Evolutionary conservation across 1,139 yeast species (phyloP).

Genomic region (Saccharomyces uvarum): DNA sequence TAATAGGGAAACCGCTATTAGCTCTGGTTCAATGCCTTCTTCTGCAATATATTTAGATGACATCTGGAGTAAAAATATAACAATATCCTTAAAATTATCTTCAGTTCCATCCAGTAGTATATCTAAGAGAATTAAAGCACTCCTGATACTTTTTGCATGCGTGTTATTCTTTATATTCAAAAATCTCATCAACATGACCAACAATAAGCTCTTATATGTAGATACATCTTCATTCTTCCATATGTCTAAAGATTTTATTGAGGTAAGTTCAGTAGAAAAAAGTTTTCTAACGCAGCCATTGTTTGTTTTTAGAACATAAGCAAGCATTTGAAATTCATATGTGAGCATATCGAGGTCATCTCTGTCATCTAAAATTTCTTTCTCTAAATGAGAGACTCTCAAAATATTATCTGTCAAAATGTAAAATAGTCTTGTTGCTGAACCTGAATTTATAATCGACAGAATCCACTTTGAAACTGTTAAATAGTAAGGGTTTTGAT

Average conservation of each 20-base stretch:
- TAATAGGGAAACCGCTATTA: conserved; percentile 29
- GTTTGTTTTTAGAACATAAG: conserved; percentile 45
- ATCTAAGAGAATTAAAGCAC: conserved; percentile 39
- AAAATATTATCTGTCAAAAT: conserved; percentile 32
- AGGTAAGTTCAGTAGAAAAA: conserved; percentile 49
- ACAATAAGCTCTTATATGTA: conserved; percentile 52
- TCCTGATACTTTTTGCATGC: conserved; percentile 32
- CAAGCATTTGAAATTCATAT: conserved; percentile 47
- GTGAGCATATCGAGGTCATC: conserved; percentile 56
- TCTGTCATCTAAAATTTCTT: conserved; percentile 25
- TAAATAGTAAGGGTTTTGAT: conserved; percentile 37
- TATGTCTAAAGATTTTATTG: conserved; percentile 34
- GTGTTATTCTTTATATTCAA: conserved; percentile 29
- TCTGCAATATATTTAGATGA: conserved; percentile 29
- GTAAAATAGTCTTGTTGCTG: conserved; percentile 52
- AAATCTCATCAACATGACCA: conserved; percentile 43
- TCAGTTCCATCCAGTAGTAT: conserved; percentile 51
- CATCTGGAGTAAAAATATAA: conserved; percentile 30
- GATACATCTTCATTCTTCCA: conserved; percentile 45
- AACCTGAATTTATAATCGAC: conserved; percentile 45
- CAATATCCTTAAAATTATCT: conserved; percentile 39
- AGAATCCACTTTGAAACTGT: conserved; percentile 53
- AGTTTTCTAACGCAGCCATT: conserved; percentile 38
- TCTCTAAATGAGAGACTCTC: conserved; percentile 20
- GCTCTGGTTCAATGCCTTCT: conserved; percentile 23